These are phyloP conservation scores for Leptoxyphium fumago DNA, from an alignment of 2,329 filamentous ascomycete genomes.

Conservation along the genomic window DNA sequence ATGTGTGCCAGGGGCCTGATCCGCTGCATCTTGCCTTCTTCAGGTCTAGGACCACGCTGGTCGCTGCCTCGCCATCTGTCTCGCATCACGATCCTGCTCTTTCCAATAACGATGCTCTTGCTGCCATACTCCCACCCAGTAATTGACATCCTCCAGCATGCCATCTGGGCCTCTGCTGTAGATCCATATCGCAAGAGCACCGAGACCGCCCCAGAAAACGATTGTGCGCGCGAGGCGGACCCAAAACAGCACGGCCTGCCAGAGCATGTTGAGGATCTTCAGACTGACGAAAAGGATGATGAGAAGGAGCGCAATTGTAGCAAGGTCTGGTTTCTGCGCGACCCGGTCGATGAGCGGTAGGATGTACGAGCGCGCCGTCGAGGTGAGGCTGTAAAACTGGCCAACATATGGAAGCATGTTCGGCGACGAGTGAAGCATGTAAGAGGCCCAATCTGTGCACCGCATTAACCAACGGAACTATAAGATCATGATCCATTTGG, in stretches of 20 bases:
- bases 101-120: conserved; percentile 25
- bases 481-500: too few species aligned
- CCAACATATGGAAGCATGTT: conserved; percentile 6
- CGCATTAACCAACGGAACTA: too few species aligned
- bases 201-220: conserved; percentile 48
- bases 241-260: conserved; percentile 63
- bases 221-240: conserved; percentile 50
- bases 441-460: conserved; percentile 3
- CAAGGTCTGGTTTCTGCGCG: conserved; percentile 28
- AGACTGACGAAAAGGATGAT: conserved; percentile 48
- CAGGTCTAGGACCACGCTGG: background rate
- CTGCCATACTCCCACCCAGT: conserved; percentile 23
- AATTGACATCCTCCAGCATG: conserved; percentile 43
- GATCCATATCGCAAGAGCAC: conserved; percentile 39
- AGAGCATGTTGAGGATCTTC: conserved; percentile 52
- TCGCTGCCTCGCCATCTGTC: conserved; percentile 10
- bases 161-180: conserved; percentile 49
- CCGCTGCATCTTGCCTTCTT: too few species aligned
- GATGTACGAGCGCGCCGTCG: conserved; percentile 12
- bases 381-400: conserved; percentile 8
- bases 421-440: conserved; percentile 4
- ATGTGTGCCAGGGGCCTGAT: too few species aligned
- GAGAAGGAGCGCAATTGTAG: conserved; percentile 41
- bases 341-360: conserved; percentile 16
- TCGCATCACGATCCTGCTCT: conserved; percentile 15